Evolutionary conservation across 148 eudicot genomes (phyloP), one percentile per base, ranked within the genome.

Genomic region (Arctostaphylos glauca): DNA sequence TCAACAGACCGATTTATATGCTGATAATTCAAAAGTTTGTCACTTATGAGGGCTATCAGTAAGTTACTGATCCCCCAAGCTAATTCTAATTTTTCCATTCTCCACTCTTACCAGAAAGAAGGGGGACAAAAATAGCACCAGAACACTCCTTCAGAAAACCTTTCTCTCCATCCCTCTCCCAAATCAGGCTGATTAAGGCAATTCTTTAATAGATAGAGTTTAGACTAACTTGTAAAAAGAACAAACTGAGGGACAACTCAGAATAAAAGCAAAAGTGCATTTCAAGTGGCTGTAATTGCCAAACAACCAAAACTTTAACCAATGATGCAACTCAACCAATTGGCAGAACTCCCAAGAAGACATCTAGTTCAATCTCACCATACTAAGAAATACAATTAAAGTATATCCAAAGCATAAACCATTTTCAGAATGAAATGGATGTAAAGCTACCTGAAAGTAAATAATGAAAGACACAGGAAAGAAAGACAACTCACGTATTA

Each of bases 401-500:
- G 46, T 10, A 43, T 7, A 18, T n/a, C n/a, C 31, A n/a, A 70
- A 73, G 23, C 23, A 55, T 21, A 43, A 81, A n/a, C 14, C 13
- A 73, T 46, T 19, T 4, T 21, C 4, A n/a, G 31, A 56, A 14
- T 50, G 5, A 44, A 67, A 67, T 55, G 15, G 72, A 31, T 13
- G 43, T 13, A 46, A 46, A 74, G 58, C 9, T 46, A 80, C n/a
- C 9, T 52, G 19, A 38, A 23, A 38, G 62, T 80, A 62, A n/a
- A 64, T 6, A 59, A 18, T 19, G 72, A 44, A 18, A 23, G 53
- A 77, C 52, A 25, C 64, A 46, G 50, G 44, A 41, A 72, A 53
- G 49, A 59, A 16, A 43, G 67, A 23, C 7, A 76, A 86, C 98
- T 94, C 86, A 94, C 98, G 92, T 85, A 96, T 91, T 52, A 92